These are phyloP conservation scores for Ascochyta rabiei DNA, from an alignment of 2,329 filamentous ascomycete species.

Conservation along the genomic window DNA sequence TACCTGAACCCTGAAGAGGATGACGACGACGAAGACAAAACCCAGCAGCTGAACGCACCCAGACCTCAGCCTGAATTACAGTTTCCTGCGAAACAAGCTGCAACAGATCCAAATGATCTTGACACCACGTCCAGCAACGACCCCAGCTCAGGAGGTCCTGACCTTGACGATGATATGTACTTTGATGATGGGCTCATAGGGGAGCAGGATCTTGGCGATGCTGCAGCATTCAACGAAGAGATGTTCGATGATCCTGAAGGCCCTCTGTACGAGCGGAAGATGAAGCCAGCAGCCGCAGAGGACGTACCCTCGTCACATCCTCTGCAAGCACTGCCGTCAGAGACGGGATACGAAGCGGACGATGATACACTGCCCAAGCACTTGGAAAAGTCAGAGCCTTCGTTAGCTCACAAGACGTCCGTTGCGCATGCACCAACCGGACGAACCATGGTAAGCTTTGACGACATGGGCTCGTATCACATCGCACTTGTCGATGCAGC, in stretches of 20 bases:
- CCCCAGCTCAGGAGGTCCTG: constrained; percentile 14
- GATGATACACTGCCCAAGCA: constrained; percentile 38
- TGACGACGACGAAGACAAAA: constrained; percentile 11
- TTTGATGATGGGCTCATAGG: constrained; percentile 69
- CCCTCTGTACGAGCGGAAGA: constrained; percentile 57
- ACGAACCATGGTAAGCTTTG: constrained; percentile 43
- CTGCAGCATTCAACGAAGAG: constrained; percentile 71
- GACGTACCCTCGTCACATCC: constrained; percentile 26
- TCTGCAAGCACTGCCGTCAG: constrained; percentile 22
- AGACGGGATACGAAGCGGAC: constrained; percentile 41
- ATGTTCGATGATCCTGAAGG: constrained; percentile 67
- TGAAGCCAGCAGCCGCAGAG: constrained; percentile 30
- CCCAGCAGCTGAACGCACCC: constrained; percentile 16
- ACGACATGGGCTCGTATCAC: constrained; percentile 75
- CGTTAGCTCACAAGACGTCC: constrained; percentile 58
- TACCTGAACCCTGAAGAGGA: constrained; percentile 14
- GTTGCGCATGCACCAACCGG: constrained; percentile 41
- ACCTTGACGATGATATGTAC: constrained; percentile 64
- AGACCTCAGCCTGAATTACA: background rate
- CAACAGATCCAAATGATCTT: background rate
- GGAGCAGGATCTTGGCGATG: constrained; percentile 58
- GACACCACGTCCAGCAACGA: constrained; percentile 12
- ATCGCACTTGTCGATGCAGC: constrained; percentile 83
- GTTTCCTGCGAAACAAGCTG: background rate
- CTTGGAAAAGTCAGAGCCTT: constrained; percentile 49